Percentiles rank a stretch among this genome's conserved stretches.
Evolutionary conservation across 208 protist species (phyloP).

Genomic region (Leptomonas seymouri): DNA sequence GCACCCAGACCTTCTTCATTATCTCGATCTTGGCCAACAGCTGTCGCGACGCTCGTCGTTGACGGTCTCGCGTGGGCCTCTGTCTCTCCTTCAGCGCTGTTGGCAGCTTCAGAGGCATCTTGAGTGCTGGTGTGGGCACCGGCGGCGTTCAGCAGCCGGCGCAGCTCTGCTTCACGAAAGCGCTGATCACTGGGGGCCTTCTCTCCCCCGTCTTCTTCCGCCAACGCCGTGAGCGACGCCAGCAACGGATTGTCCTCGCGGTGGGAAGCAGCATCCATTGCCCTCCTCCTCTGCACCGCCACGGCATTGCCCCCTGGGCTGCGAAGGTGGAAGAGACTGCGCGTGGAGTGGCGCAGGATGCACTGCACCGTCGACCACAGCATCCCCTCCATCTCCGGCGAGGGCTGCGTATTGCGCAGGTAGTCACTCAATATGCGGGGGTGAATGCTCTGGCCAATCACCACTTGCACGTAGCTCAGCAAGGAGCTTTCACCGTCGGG

Average conservation of each 20-base stretch:
- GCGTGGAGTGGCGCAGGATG: slow-evolving; percentile 28
- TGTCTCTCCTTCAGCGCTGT: background rate
- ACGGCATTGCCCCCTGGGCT: background rate
- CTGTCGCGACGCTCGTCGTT: no score
- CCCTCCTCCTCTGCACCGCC: background rate
- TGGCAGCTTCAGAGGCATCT: no score
- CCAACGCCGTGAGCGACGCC: background rate
- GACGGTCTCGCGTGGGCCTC: background rate
- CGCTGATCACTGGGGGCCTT: background rate
- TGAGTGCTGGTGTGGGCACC: no score
- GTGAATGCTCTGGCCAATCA: slow-evolving; percentile 24
- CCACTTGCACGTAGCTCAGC: slow-evolving; percentile 33
- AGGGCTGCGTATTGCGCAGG: slow-evolving; percentile 28
- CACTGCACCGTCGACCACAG: slow-evolving; percentile 28
- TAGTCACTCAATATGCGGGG: slow-evolving; percentile 34
- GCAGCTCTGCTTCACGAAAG: slow-evolving; percentile 1
- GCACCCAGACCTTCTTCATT: no score
- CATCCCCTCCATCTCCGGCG: slow-evolving; percentile 17
- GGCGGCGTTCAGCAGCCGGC: background rate
- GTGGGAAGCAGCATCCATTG: no score
- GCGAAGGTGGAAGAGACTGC: slow-evolving; percentile 18
- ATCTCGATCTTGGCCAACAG: no score
- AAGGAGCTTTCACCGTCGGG: slow-evolving; percentile 25
- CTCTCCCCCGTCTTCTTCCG: background rate
- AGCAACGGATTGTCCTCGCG: background rate